Conservation (phyloP, 352 stramenopile species). For the Elongisporangium prolatum region DNA sequence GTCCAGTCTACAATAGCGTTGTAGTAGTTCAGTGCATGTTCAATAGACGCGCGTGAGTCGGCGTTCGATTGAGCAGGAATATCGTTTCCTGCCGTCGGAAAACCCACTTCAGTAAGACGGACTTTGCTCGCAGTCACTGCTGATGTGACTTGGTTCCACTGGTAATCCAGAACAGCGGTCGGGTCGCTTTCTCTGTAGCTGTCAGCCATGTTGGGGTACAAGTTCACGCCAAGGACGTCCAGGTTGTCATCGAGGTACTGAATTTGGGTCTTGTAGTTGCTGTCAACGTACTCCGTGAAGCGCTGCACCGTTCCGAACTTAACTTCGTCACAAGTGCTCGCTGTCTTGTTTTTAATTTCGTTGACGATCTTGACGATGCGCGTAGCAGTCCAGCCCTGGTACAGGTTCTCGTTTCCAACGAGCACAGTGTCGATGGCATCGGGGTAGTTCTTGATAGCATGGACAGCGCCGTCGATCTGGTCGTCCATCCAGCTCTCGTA, state of each 20-base stretch:
- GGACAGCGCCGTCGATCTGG: constrained; percentile 30
- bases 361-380: constrained; percentile 22
- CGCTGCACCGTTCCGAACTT: constrained; percentile 53
- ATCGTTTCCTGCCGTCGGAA: too few relatives aligned
- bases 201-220: constrained; percentile 52
- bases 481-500: constrained; percentile 40
- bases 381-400: constrained; percentile 15
- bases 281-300: constrained; percentile 43
- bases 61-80: too few relatives aligned
- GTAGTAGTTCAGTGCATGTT: too few relatives aligned
- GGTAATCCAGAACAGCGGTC: constrained; percentile 26
- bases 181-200: constrained; percentile 29
- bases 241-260: constrained; percentile 21
- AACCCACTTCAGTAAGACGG: constrained; percentile 53
- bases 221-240: constrained; percentile 49
- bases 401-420: constrained; percentile 45
- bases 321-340: constrained; percentile 16
- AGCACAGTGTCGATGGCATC: constrained; percentile 38
- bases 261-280: constrained; percentile 26
- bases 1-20: too few relatives aligned
- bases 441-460: constrained; percentile 37
- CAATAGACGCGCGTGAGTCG: not conserved
- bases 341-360: constrained; percentile 23
- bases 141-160: constrained; percentile 35
- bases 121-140: constrained; percentile 34